Base-by-base conservation (phyloP, 495 filamentous ascomycete species). In the Aspergillus asperescens region DNA sequence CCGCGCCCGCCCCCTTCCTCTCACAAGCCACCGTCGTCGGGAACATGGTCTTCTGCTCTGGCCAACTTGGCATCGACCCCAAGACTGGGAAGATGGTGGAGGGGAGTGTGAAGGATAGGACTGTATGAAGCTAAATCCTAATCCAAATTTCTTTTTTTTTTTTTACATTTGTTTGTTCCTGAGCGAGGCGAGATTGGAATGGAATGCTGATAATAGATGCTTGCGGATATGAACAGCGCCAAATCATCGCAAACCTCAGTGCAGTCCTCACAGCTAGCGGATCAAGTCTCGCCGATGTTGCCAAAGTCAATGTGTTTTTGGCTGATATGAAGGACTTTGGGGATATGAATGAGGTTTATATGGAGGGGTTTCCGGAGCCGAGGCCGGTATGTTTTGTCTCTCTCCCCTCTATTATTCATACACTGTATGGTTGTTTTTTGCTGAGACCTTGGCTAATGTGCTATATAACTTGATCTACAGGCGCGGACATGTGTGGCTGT, bases 251-350 rank as follows among this genome's bases (percentile, higher is more conserved):
- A 44, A 89, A 87, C 61, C 73, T 89, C n/a, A 67, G 70, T 7
- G 79, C 82, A 13, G 80, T 89, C 7, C 76, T 89, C 20, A 74
- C 81, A 53, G 82, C 81, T 5, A 81, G 80, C 1, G 82, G 82
- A 13, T 84, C 81, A 4, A 73, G 68, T 41, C 63, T 88, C 28
- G 67, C 74, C 25, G 81, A 84, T 45, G 84, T 85, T 7, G 77
- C 87, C 44, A 86, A 88, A 60, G 78, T 81, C 60, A 85, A 81
- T 50, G 80, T 88, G 54, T 90, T 86, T 67, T 67, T 89, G 24
- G 77, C 79, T 1, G 80, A 77, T 51, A 88, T 89, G 84, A 76
- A 75, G 35, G 78, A 87, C 62, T 90, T 87, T 48, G 65, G 67
- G 4, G 78, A 80, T 32, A 80, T 89, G 68, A 87, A 82, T 53